A percentile compares a stretch with the other conserved stretches of the same genome.
phyloP scores from a whole-genome alignment of 139 green algal genomes.

The Micractinium sp. region DNA sequence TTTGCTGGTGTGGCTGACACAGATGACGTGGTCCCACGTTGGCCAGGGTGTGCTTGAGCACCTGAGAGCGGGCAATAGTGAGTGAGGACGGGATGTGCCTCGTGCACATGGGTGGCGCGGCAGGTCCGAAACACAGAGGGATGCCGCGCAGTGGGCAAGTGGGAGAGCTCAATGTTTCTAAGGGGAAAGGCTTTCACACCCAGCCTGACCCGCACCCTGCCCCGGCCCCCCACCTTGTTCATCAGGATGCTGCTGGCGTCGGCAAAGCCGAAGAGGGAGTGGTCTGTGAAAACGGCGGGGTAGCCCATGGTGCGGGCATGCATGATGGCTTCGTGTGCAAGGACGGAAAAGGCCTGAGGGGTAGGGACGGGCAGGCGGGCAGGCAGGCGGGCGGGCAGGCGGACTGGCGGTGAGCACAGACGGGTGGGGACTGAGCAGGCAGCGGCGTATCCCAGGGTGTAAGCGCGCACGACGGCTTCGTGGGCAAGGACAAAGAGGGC shows the following conservation, averaged over 20 bases:
- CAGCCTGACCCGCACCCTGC: not conserved
- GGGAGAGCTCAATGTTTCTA: not conserved
- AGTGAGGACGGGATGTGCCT: too few relatives aligned
- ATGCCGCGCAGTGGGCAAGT: not conserved
- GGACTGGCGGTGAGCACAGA: not conserved
- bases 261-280: conserved; percentile 97
- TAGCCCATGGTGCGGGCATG: conserved; percentile 86
- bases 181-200: not conserved
- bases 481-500: too few relatives aligned
- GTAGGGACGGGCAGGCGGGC: not conserved
- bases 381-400: not conserved
- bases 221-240: conserved; percentile 74
- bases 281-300: conserved; percentile 94
- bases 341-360: conserved; percentile 83
- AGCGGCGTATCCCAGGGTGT: too few relatives aligned
- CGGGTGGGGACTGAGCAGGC: not conserved
- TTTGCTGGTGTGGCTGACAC: too few relatives aligned
- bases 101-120: too few relatives aligned
- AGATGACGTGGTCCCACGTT: too few relatives aligned
- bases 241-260: conserved; percentile 83
- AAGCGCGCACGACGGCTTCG: too few relatives aligned
- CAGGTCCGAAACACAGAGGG: not conserved
- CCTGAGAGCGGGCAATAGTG: too few relatives aligned
- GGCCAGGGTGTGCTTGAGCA: too few relatives aligned
- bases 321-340: conserved; percentile 86